Evolutionary conservation across 371 early-diverging fungal species (phyloP), one percentile per base, ranked within the genome.

Genomic region (Apophysomyces trapeziformis): DNA sequence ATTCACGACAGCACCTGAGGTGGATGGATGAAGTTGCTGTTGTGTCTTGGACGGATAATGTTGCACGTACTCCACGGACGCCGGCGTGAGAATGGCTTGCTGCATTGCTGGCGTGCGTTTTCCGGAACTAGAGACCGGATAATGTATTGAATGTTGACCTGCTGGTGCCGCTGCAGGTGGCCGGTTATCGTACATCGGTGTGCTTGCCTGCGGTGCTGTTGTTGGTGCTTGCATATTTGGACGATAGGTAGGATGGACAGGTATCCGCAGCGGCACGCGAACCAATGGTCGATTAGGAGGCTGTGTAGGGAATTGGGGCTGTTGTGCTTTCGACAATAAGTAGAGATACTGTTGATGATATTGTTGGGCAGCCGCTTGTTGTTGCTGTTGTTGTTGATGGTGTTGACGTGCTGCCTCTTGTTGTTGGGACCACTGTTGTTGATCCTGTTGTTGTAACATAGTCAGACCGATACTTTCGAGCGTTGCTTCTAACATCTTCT

Each of bases 401-500:
- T 41, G 38, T 71, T 67, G 45, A n/a, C 60, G 65, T 5, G 64
- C 59, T 1, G 67, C 21, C 58, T 65, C 50, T 56, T 69, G 72
- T 38, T 65, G 68, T 54, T 70, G 73, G 37, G 56, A 44, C 60
- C 59, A 41, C 57, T 70, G 70, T 45, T 70, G 71, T 12, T 68
- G 75, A 32, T 72, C 68, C 41, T 67, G 73, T 26, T 67, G 70
- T 16, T 73, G 68, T 58, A 62, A 41, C 61, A 68, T 73, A 6
- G 74, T 65, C 13, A 74, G 36, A 9, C 78, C 74, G 44, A 82
- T 78, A 7, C 76, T 78, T 39, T 76, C 74, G 35, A 79, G 61
- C 1, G 82, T 71, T 18, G 79, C 76, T 50, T 79, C 82, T 43
- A 82, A 68, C 36, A 79, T 61, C 54, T 71, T 62, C 67, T 80